phyloP scores from a whole-genome alignment of 1,284 basidiomycete genomes.

The Cryptococcus hybrid region DNA sequence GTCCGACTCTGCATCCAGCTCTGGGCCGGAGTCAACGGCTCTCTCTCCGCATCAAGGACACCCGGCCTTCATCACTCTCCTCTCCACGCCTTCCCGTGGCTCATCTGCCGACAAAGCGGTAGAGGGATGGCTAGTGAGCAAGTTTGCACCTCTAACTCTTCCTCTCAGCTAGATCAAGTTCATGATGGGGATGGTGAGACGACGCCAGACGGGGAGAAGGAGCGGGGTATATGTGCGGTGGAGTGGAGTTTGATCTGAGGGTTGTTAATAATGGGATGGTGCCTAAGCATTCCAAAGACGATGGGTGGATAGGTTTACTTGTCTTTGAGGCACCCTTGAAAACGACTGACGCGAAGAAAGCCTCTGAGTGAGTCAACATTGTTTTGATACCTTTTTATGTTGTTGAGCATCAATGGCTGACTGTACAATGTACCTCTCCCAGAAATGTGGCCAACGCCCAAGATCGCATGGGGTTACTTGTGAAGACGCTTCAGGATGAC shows the following conservation, averaged over 20 bases:
- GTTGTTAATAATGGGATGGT: slow-evolving; percentile 12
- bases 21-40: slow-evolving; percentile 25
- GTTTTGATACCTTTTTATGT: too few relatives aligned
- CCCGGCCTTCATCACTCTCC: slow-evolving; percentile 11
- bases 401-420: too few relatives aligned
- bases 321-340: slow-evolving; percentile 34
- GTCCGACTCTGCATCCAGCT: slow-evolving; percentile 31
- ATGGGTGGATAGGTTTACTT: slow-evolving; percentile 24
- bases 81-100: slow-evolving; percentile 24
- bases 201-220: too few relatives aligned
- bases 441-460: slow-evolving; percentile 35
- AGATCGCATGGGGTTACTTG: slow-evolving; percentile 24
- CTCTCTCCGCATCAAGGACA: slow-evolving; percentile 9
- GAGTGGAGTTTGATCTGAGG: slow-evolving; percentile 20
- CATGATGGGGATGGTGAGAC: not conserved
- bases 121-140: slow-evolving; percentile 31
- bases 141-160: slow-evolving; percentile 19
- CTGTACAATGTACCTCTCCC: too few relatives aligned
- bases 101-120: slow-evolving; percentile 21
- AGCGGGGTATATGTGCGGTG: slow-evolving; percentile 11
- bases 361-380: slow-evolving; percentile 11
- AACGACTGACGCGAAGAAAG: slow-evolving; percentile 8
- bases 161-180: not conserved
- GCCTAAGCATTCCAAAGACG: not conserved
- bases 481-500: slow-evolving; percentile 12